These are phyloP conservation scores for Aphanomyces invadans DNA, from an alignment of 352 stramenopile genomes.

Conservation along the genomic window DNA sequence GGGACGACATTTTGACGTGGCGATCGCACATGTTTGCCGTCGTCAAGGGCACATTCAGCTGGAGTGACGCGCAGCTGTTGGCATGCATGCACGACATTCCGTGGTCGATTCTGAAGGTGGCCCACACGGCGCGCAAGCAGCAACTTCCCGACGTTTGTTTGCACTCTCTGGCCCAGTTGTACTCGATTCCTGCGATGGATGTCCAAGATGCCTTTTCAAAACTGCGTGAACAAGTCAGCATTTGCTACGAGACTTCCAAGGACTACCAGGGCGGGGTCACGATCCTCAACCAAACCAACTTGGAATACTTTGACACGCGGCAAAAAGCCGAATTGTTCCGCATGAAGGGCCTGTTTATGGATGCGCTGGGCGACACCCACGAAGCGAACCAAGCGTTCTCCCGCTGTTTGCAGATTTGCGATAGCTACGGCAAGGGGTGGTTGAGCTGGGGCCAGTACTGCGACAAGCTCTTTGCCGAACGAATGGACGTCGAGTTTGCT, in stretches of 20 bases:
- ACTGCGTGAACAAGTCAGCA: conserved; percentile 88
- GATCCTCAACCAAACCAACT: conserved; percentile 90
- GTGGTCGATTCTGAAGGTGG: conserved; percentile 89
- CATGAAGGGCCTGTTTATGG: conserved; percentile 85
- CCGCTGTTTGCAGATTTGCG: conserved; percentile 86
- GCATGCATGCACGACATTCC: conserved; percentile 88
- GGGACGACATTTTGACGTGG: conserved; percentile 92
- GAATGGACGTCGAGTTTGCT: conserved; percentile 64
- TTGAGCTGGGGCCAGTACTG: conserved; percentile 92
- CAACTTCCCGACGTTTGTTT: conserved; percentile 82
- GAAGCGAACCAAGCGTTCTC: conserved; percentile 90
- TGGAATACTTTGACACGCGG: conserved; percentile 87
- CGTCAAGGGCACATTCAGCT: conserved; percentile 82
- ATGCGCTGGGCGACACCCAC: conserved; percentile 60
- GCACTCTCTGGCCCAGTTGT: conserved; percentile 78
- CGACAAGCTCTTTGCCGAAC: conserved; percentile 73
- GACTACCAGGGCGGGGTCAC: conserved; percentile 83
- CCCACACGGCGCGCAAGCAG: conserved; percentile 87
- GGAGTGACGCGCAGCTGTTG: conserved; percentile 82
- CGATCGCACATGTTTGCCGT: conserved; percentile 89
- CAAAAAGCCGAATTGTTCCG: conserved; percentile 92
- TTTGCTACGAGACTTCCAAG: conserved; percentile 85
- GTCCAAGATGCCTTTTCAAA: conserved; percentile 90
- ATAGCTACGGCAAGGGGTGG: conserved; percentile 91
- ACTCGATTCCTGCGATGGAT: conserved; percentile 86